A percentile compares a stretch with the other conserved stretches of the same genome.
Conservation (phyloP, 805 yeast genomes). For the Kodamaea neixiangensis region DNA sequence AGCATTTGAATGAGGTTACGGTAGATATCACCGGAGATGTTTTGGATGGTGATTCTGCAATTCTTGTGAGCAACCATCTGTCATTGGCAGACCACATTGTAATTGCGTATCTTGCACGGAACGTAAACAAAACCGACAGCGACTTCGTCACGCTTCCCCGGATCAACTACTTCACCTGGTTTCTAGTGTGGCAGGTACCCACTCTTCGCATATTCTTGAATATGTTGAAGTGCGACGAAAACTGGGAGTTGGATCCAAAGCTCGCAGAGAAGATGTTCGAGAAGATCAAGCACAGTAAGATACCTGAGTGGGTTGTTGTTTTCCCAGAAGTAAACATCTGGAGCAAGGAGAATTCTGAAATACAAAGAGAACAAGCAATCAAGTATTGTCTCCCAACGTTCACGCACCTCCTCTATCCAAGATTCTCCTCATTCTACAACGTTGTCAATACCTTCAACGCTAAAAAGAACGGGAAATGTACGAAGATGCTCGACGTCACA, state of each 20-base stretch:
- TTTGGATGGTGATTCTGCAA: constrained; percentile 36
- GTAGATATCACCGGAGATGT: constrained; percentile 46
- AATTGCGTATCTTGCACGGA: constrained; percentile 44
- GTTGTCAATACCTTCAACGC: constrained; percentile 44
- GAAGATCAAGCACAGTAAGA: constrained; percentile 34
- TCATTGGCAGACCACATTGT: constrained; percentile 68
- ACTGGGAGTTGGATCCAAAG: constrained; percentile 56
- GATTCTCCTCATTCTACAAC: constrained; percentile 62
- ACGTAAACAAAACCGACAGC: constrained; percentile 20
- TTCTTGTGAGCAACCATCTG: constrained; percentile 59
- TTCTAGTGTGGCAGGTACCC: constrained; percentile 62
- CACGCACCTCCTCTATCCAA: constrained; percentile 70
- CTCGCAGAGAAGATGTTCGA: constrained; percentile 38
- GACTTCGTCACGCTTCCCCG: constrained; percentile 36
- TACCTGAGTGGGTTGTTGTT: constrained; percentile 63
- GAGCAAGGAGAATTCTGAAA: constrained; percentile 45
- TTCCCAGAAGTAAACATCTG: constrained; percentile 87
- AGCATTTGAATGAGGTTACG: constrained; percentile 39
- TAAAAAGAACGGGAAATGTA: constrained; percentile 22
- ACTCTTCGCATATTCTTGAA: constrained; percentile 47
- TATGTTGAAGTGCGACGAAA: constrained; percentile 63
- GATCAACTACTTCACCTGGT: constrained; percentile 73
- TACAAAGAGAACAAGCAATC: constrained; percentile 58
- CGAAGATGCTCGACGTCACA: constrained; percentile 57
- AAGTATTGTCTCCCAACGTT: constrained; percentile 62